Base-by-base conservation (phyloP, 805 yeast genomes). In the Sugiyamaella americana region DNA sequence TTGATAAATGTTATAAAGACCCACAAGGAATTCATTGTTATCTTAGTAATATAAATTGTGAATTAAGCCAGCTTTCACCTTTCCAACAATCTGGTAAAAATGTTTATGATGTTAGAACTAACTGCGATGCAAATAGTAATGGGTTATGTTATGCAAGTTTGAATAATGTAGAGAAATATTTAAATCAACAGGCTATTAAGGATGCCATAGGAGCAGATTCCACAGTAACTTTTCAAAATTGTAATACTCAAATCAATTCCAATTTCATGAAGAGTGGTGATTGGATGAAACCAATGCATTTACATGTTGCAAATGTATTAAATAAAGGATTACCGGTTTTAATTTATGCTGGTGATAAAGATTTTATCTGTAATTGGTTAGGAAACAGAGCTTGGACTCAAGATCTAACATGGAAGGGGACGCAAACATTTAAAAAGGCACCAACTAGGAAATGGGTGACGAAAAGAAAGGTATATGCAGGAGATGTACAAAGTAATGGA, bases 271-370 rank as follows among this genome's bases (percentile, higher is more conserved):
- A 22, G 19, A 72, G 75, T 26, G 87, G 87, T 38, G 88, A 82
- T 65, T 78, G 79, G 73, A 69, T 72, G 73, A 75, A 71, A 57
- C 86, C 87, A n/a, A 79, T 71, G 72, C 77, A 76, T 60, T 73
- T 72, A 53, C 48, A 59, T 21, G 79, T 78, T 41, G 79, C 78
- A 46, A 77, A 77, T 40, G 69, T 81, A 51, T 73, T 87, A 57
- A 82, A 85, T 58, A 65, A 73, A 48, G 82, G 77, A 21, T 60
- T 87, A 40, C 95, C 96, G 17, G 89, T 87, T 3, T 74, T 88
- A 59, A 77, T 87, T 51, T 88, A 87, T 58, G 96, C 96, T n/a
- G 96, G 96, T 60, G 95, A 87, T 64, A 85, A 87, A 66, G 96
- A 87, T 65, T 87, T 76, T 65, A 87, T 87, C 60, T 87, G 96